These are phyloP conservation scores for Ganoderma meredithae DNA, from an alignment of 1,284 basidiomycete species.

Conservation along the genomic window DNA sequence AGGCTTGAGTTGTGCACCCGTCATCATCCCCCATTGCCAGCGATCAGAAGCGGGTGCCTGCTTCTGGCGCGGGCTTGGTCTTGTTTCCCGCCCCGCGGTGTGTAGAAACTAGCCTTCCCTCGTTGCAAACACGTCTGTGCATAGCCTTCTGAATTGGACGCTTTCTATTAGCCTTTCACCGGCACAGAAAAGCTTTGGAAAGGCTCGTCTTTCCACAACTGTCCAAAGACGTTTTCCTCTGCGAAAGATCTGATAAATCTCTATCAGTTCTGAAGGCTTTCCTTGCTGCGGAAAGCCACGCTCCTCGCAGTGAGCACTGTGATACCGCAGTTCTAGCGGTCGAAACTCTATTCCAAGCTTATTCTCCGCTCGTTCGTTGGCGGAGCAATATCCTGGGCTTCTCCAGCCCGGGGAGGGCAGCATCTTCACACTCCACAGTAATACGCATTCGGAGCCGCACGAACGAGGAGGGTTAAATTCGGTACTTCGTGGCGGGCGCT, in stretches of 20 bases:
- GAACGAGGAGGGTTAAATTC: background rate
- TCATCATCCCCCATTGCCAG: background rate
- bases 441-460: background rate
- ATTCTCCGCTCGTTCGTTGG: background rate
- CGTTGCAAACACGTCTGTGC: no score
- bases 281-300: no score
- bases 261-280: no score
- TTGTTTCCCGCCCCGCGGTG: background rate
- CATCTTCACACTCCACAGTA: background rate
- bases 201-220: no score
- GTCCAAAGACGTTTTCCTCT: background rate
- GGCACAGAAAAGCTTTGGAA: no score
- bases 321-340: background rate
- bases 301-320: background rate
- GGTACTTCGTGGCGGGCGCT: background rate
- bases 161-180: background rate
- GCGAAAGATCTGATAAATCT: background rate
- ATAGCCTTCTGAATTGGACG: no score
- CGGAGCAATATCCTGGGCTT: background rate
- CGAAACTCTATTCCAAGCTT: background rate
- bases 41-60: background rate
- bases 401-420: background rate
- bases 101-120: no score
- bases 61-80: constrained; percentile 13
- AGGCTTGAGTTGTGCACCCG: background rate